Evolutionary conservation across 2,329 filamentous ascomycete species (phyloP).

Genomic region (Cordyceps javanica): DNA sequence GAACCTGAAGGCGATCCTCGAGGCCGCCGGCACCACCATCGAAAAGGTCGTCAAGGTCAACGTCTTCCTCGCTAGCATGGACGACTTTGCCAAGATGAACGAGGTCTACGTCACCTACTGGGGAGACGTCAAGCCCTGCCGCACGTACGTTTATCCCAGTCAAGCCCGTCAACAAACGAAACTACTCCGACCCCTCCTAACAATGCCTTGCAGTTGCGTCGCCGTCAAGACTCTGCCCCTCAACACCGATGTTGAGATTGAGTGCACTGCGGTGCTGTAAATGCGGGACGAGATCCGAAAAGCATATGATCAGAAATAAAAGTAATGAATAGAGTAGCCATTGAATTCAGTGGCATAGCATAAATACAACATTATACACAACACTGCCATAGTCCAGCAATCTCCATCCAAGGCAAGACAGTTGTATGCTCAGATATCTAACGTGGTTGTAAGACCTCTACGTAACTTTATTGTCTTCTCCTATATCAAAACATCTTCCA

Average conservation of each 20-base stretch:
- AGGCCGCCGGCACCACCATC: conserved; percentile 59
- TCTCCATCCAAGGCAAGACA: too few relatives aligned
- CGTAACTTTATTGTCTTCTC: too few relatives aligned
- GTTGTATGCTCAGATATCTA: too few relatives aligned
- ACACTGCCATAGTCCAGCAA: too few relatives aligned
- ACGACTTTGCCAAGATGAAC: conserved; percentile 70
- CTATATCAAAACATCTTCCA: too few relatives aligned
- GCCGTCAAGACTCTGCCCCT: conserved; percentile 23
- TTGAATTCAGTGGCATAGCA: too few relatives aligned
- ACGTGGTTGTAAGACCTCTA: too few relatives aligned
- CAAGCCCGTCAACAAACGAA: too few relatives aligned
- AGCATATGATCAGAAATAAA: too few relatives aligned
- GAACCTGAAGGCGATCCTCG: conserved; percentile 64
- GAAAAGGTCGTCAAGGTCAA: conserved; percentile 65
- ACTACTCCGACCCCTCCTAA: too few relatives aligned
- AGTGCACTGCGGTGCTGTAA: conserved; percentile 28
- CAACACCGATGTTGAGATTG: conserved; percentile 15
- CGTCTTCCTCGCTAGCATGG: conserved; percentile 69
- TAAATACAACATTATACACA: not conserved
- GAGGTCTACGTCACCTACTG: conserved; percentile 67
- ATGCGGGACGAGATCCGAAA: not conserved
- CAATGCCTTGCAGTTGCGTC: conserved; percentile 23
- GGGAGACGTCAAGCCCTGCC: conserved; percentile 40
- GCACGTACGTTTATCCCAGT: conserved; percentile 38
- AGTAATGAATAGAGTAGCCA: too few relatives aligned